Conservation (phyloP, 805 yeast species). For the Barnettozyma salicaria region DNA sequence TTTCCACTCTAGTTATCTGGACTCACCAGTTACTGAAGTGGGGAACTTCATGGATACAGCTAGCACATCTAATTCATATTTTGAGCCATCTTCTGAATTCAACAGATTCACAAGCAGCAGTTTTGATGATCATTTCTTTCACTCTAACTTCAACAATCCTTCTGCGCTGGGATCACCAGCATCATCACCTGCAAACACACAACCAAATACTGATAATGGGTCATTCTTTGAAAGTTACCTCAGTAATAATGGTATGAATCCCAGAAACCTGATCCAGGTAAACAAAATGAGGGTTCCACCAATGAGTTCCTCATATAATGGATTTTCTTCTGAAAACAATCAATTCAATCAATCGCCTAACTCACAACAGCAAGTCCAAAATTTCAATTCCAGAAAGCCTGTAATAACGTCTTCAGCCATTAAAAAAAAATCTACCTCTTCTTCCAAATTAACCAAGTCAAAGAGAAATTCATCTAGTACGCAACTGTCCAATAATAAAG, state of each 20-base stretch:
- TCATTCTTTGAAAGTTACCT: slow-evolving; percentile 25
- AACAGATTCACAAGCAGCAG: slow-evolving; percentile 14
- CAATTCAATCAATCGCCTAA: slow-evolving; percentile 7
- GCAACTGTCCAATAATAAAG: slow-evolving; percentile 13
- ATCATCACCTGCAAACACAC: slow-evolving; percentile 23
- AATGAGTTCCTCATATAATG: slow-evolving; percentile 13
- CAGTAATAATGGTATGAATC: slow-evolving; percentile 6
- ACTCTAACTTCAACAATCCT: slow-evolving; percentile 11
- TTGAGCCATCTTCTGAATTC: slow-evolving; percentile 25
- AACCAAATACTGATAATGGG: slow-evolving; percentile 14
- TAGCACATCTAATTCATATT: slow-evolving; percentile 23
- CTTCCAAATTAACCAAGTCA: slow-evolving; percentile 19
- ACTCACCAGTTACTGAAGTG: slow-evolving; percentile 22
- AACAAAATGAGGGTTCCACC: slow-evolving; percentile 23
- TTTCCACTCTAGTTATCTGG: slow-evolving; percentile 19
- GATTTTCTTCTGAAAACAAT: slow-evolving; percentile 4
- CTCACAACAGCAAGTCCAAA: slow-evolving; percentile 21
- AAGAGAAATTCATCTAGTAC: slow-evolving; percentile 21
- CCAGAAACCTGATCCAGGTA: slow-evolving; percentile 17
- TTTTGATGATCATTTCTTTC: slow-evolving; percentile 19
- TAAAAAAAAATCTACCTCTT: slow-evolving; percentile 20
- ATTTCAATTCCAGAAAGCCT: slow-evolving; percentile 17
- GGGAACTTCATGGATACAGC: slow-evolving; percentile 25
- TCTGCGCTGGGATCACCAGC: slow-evolving; percentile 21
- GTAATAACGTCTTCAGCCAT: slow-evolving; percentile 19